Conservation (phyloP, 1,284 basidiomycete genomes). For the Cystobasidiaceae sp. region DNA sequence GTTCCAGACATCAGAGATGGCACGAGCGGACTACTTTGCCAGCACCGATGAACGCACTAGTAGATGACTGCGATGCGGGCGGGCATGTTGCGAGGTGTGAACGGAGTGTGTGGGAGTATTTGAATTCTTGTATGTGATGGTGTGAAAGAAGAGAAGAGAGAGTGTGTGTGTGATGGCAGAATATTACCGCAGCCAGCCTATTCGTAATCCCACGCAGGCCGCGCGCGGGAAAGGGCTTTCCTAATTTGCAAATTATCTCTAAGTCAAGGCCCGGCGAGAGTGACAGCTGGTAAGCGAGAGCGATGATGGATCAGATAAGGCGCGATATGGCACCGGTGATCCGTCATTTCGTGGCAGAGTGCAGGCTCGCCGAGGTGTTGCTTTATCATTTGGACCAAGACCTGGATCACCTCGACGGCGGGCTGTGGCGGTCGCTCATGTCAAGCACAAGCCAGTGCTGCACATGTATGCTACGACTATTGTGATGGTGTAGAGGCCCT, state of each 20-base stretch:
- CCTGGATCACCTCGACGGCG: too few relatives aligned
- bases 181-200: not conserved
- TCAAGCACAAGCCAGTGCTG: too few relatives aligned
- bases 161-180: not conserved
- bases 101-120: not conserved
- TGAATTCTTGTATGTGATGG: not conserved
- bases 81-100: not conserved
- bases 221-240: not conserved
- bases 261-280: not conserved
- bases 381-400: too few relatives aligned
- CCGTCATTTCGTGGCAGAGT: too few relatives aligned
- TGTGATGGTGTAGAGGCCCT: too few relatives aligned
- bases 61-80: slow-evolving; percentile 27
- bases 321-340: too few relatives aligned
- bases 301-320: too few relatives aligned
- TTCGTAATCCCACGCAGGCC: not conserved
- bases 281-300: too few relatives aligned
- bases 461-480: too few relatives aligned
- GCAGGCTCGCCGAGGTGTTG: too few relatives aligned
- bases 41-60: not conserved
- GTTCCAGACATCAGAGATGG: not conserved
- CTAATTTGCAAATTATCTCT: not conserved
- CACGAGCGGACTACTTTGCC: not conserved
- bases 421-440: too few relatives aligned
- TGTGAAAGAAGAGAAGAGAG: not conserved